These are phyloP conservation scores for Pyronema domesticum DNA, from an alignment of 495 filamentous ascomycete genomes.

Conservation along the genomic window DNA sequence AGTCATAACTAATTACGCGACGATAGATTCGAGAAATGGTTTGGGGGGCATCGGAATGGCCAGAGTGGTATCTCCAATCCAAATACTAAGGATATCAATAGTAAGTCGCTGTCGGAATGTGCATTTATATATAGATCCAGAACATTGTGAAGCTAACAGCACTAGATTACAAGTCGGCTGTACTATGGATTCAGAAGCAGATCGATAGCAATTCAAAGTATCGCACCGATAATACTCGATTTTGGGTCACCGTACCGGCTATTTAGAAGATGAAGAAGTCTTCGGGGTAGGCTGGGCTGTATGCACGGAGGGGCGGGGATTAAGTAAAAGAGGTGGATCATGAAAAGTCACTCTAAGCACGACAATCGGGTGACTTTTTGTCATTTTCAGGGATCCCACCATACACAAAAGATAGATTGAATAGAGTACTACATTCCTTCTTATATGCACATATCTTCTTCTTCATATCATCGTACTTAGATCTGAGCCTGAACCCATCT, in stretches of 20 bases:
- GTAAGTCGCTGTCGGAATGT: background rate
- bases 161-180: constrained; percentile 10
- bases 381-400: too few relatives aligned
- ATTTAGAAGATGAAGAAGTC: background rate
- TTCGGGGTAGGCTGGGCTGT: too few relatives aligned
- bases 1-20: too few relatives aligned
- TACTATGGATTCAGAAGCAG: constrained; percentile 17
- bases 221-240: constrained; percentile 18
- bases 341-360: too few relatives aligned
- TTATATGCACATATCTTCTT: too few relatives aligned
- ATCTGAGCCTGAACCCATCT: constrained; percentile 1
- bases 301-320: too few relatives aligned
- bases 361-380: too few relatives aligned
- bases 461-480: too few relatives aligned
- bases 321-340: too few relatives aligned
- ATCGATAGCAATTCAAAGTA: constrained; percentile 16
- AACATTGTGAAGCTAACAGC: background rate
- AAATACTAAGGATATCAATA: constrained; percentile 13
- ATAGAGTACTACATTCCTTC: too few relatives aligned
- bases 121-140: background rate
- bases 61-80: constrained; percentile 12
- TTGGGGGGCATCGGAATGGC: constrained; percentile 18
- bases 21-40: constrained; percentile 12
- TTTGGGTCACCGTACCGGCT: background rate
- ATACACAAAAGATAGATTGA: too few relatives aligned